Evolutionary conservation across 1,284 basidiomycete species (phyloP).

Genomic region (Puccinia novopanici): DNA sequence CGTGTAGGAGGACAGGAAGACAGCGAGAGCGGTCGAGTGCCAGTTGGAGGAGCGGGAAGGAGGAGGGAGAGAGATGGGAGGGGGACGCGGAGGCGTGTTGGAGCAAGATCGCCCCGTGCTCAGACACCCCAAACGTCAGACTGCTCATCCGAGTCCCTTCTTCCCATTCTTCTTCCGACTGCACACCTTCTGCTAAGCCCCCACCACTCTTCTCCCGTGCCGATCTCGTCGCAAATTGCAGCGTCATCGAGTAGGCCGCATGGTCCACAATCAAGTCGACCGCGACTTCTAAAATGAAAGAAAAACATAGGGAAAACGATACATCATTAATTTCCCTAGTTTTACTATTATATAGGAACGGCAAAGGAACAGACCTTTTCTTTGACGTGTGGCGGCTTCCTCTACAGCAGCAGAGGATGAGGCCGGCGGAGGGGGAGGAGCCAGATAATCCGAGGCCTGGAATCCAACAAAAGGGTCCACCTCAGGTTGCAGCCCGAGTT

Average conservation of each 20-base stretch:
- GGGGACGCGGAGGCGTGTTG: no score
- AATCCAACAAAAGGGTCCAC: conserved; percentile 7
- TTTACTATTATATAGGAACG: neutral
- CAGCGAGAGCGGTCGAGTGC: neutral
- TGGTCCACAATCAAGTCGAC: conserved; percentile 17
- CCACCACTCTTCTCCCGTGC: no score
- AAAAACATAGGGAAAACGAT: neutral
- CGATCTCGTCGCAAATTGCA: neutral
- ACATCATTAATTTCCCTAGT: no score
- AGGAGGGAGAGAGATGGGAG: no score
- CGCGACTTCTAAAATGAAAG: conserved; percentile 9
- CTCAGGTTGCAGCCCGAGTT: neutral
- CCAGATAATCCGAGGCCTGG: conserved; percentile 3
- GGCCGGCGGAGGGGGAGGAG: neutral
- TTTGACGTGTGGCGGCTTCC: neutral
- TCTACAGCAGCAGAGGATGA: neutral
- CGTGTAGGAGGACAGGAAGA: conserved; percentile 2
- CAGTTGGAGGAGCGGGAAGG: neutral
- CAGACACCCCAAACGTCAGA: neutral
- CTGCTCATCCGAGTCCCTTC: neutral
- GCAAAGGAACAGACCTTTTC: no score
- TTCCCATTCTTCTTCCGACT: neutral
- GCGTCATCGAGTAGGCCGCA: conserved; percentile 10
- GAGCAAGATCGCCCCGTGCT: no score
- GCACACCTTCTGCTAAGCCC: neutral